Percentiles rank a stretch among this genome's conserved stretches.
Evolutionary conservation across 106 monocot species (phyloP).

Genomic region (Alisma plantagoaquatica): DNA sequence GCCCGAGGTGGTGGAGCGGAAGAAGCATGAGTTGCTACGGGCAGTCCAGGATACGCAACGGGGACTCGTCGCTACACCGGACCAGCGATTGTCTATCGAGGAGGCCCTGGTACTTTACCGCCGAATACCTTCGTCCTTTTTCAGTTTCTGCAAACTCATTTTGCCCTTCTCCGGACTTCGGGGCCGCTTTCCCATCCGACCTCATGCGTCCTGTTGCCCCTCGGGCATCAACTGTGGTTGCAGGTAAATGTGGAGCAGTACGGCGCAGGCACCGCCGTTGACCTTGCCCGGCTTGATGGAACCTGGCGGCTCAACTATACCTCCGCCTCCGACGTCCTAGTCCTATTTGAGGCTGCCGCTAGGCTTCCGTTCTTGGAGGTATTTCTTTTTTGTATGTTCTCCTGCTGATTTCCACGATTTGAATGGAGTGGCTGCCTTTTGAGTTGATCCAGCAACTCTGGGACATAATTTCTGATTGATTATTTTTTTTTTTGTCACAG

Average conservation of each 20-base stretch:
- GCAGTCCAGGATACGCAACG: slow-evolving; percentile 86
- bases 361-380: slow-evolving; percentile 76
- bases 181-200: no score
- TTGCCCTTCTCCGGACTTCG: no score
- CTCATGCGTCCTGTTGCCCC: no score
- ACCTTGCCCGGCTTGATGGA: slow-evolving; percentile 55
- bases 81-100: slow-evolving; percentile 84
- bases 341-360: slow-evolving; percentile 68
- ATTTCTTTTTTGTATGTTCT: not conserved
- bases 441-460: no score
- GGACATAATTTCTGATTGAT: not conserved
- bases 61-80: slow-evolving; percentile 50
- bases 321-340: slow-evolving; percentile 76
- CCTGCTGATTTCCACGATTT: not conserved
- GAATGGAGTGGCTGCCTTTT: not conserved
- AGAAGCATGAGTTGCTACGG: slow-evolving; percentile 65
- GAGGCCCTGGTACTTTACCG: slow-evolving; percentile 92
- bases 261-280: slow-evolving; percentile 42
- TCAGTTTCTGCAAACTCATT: no score
- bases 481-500: slow-evolving; percentile 17
- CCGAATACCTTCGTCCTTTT: no score
- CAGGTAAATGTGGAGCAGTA: slow-evolving; percentile 61
- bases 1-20: slow-evolving; percentile 36
- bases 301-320: slow-evolving; percentile 87
- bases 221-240: no score